Evolutionary conservation across 108 stramenopile species (phyloP).

Genomic region (Cyclostephanos invisitatus): DNA sequence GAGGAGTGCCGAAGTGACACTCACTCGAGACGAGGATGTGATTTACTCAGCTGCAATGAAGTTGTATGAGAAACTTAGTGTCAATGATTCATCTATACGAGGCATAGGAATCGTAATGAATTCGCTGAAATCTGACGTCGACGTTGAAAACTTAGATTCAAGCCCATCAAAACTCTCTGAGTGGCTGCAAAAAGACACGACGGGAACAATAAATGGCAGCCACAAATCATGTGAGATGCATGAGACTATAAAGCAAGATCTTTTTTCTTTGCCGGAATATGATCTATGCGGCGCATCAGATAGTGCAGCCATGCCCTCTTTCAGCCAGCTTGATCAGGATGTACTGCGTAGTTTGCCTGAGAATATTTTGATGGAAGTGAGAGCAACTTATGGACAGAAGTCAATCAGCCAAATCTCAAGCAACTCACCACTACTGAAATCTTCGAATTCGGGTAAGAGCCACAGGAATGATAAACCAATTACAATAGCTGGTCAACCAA

Average conservation of each 20-base stretch:
- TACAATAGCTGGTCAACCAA: slow-evolving; percentile 49
- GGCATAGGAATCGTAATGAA: slow-evolving; percentile 86
- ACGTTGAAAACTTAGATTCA: slow-evolving; percentile 1
- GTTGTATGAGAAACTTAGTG: slow-evolving; percentile 59
- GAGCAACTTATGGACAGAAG: slow-evolving; percentile 17
- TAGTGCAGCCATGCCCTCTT: slow-evolving; percentile 19
- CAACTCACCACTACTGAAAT: not conserved
- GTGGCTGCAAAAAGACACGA: slow-evolving; percentile 31
- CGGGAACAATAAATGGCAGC: not conserved
- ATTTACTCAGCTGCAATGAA: slow-evolving; percentile 54
- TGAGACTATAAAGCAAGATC: slow-evolving; percentile 1
- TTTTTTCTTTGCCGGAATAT: not conserved
- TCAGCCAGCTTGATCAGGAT: slow-evolving; percentile 50
- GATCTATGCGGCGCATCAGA: not conserved
- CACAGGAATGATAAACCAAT: slow-evolving; percentile 22
- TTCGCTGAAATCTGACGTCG: slow-evolving; percentile 57
- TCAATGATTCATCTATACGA: slow-evolving; percentile 69
- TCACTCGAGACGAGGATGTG: slow-evolving; percentile 59
- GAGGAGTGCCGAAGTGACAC: slow-evolving; percentile 51
- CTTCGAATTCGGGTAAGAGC: slow-evolving; percentile 20
- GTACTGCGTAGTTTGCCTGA: slow-evolving; percentile 42
- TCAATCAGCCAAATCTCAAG: slow-evolving; percentile 3
- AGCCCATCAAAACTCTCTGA: slow-evolving; percentile 27
- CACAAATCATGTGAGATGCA: not conserved
- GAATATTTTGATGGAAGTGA: slow-evolving; percentile 40